These are phyloP conservation scores for Sistotremastrum niveocremeum DNA, from an alignment of 768 basidiomycete genomes.

Conservation along the genomic window DNA sequence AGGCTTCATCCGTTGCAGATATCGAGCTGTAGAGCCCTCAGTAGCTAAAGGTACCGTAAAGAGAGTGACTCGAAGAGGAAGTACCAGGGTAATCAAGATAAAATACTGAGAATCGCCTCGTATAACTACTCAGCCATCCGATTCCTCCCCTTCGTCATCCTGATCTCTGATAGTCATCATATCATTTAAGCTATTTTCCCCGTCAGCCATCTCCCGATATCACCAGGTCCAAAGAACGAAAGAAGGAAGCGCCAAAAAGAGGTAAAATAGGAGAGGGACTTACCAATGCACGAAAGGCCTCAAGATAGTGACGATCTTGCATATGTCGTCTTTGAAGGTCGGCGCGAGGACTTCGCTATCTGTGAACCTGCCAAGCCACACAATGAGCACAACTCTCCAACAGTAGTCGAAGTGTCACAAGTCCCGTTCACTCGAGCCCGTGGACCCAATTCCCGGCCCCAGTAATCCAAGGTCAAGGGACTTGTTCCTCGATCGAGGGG, in stretches of 20 bases:
- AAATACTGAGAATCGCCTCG: neutral
- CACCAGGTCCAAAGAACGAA: neutral
- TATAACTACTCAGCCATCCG: neutral
- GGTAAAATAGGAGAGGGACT: constrained; percentile 10
- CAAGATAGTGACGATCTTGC: constrained; percentile 38
- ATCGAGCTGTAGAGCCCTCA: too few species aligned
- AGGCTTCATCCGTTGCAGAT: too few species aligned
- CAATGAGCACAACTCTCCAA: neutral
- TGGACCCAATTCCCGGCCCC: too few species aligned
- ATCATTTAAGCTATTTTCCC: constrained; percentile 43
- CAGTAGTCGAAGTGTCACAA: neutral
- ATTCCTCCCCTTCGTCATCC: constrained; percentile 13
- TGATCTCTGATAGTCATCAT: constrained; percentile 45
- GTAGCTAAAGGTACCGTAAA: too few species aligned
- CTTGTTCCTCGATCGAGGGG: too few species aligned
- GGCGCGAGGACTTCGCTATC: constrained; percentile 59
- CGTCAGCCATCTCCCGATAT: neutral
- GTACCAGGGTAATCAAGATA: too few species aligned
- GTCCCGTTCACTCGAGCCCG: too few species aligned
- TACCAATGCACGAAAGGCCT: constrained; percentile 74
- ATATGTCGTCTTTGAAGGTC: constrained; percentile 52
- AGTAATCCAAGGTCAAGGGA: too few species aligned
- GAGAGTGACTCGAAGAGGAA: too few species aligned
- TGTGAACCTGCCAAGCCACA: constrained; percentile 37
- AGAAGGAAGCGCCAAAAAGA: neutral